Conservation (phyloP, 768 basidiomycete species). For the Royoungia palumana region DNA sequence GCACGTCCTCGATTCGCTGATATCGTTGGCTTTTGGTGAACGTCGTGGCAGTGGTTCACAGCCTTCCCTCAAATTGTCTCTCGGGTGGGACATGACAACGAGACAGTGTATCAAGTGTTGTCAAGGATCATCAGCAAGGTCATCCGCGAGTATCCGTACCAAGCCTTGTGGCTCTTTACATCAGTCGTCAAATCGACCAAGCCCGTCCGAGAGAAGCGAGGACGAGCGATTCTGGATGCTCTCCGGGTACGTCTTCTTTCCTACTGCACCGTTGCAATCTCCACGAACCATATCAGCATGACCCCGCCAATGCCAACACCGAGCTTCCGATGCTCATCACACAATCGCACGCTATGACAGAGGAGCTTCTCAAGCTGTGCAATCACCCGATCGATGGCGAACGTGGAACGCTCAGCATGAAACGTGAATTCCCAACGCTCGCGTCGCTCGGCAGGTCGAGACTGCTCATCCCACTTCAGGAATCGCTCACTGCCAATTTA, state of each 20-base stretch:
- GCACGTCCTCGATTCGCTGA: constrained; percentile 35
- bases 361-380: constrained; percentile 66
- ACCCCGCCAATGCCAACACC: constrained; percentile 41
- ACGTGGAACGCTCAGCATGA: constrained; percentile 39
- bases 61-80: constrained; percentile 98
- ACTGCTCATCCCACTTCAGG: constrained; percentile 88
- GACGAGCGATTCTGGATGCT: constrained; percentile 52
- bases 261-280: background rate
- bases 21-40: constrained; percentile 5
- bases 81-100: constrained; percentile 75
- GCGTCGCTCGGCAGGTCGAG: constrained; percentile 54
- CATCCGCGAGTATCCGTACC: constrained; percentile 81
- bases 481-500: constrained; percentile 85
- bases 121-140: constrained; percentile 66
- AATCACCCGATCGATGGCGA: constrained; percentile 47
- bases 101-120: constrained; percentile 57
- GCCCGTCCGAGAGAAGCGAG: constrained; percentile 53
- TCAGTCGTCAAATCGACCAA: constrained; percentile 86
- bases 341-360: constrained; percentile 59
- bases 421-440: constrained; percentile 52
- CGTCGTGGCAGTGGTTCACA: constrained; percentile 73
- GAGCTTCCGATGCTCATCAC: constrained; percentile 49
- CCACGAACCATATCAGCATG: constrained; percentile 34
- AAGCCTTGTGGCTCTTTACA: constrained; percentile 90
- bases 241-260: constrained; percentile 46